Evolutionary conservation across 805 yeast species (phyloP).

Genomic region (Candida odintsovae): DNA sequence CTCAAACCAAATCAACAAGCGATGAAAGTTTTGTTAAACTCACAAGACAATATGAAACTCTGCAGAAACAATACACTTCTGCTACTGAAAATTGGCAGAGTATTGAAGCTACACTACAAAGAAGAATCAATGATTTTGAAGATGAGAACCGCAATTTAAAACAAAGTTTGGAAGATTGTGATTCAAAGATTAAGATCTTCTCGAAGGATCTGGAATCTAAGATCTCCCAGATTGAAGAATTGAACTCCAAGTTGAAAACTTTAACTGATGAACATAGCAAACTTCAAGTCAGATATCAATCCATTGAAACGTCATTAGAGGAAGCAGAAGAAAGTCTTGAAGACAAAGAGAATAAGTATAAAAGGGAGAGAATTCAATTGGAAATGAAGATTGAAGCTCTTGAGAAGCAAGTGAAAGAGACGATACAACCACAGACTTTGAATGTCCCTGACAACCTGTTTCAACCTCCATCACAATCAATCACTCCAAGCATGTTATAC

Average conservation of each 20-base stretch:
- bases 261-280: slow-evolving; percentile 22
- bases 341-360: slow-evolving; percentile 10
- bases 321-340: slow-evolving; percentile 22
- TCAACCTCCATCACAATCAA: neutral
- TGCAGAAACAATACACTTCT: slow-evolving; percentile 67
- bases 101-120: slow-evolving; percentile 61
- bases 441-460: slow-evolving; percentile 4
- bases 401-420: slow-evolving; percentile 14
- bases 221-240: slow-evolving; percentile 15
- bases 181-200: slow-evolving; percentile 24
- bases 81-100: slow-evolving; percentile 81
- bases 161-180: slow-evolving; percentile 21
- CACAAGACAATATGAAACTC: slow-evolving; percentile 42
- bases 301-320: slow-evolving; percentile 22
- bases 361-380: slow-evolving; percentile 13
- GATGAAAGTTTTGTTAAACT: slow-evolving; percentile 39
- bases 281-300: slow-evolving; percentile 15
- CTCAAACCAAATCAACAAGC: slow-evolving; percentile 24
- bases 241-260: slow-evolving; percentile 16
- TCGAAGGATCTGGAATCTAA: slow-evolving; percentile 26
- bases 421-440: slow-evolving; percentile 15
- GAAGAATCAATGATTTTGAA: slow-evolving; percentile 40
- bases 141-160: slow-evolving; percentile 36
- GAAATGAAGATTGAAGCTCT: slow-evolving; percentile 15
- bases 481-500: slow-evolving; percentile 3